A percentile compares a stretch with the other conserved stretches of the same genome.
These are phyloP conservation scores for Hymenotorrendiella dingleyae DNA, from an alignment of 2,329 filamentous ascomycete species.

Conservation along the genomic window DNA sequence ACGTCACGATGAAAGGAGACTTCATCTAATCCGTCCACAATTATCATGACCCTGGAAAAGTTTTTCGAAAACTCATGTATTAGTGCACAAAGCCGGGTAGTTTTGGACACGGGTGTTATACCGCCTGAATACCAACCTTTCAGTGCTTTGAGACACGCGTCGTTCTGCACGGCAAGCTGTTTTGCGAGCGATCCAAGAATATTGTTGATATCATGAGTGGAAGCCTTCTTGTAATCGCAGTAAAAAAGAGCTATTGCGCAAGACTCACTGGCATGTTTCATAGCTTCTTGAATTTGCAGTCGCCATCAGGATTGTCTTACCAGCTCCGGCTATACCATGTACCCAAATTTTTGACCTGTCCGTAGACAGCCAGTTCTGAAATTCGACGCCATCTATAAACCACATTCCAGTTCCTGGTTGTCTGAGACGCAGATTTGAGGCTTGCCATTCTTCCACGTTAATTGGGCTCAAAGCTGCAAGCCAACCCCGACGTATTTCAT, in stretches of 20 bases:
- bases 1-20: conserved; percentile 10
- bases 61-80: conserved; percentile 15
- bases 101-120: no score
- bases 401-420: conserved; percentile 18
- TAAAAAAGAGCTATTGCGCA: conserved; percentile 25
- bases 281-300: neutral
- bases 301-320: conserved; percentile 19
- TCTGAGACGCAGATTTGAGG: conserved; percentile 9
- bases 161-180: conserved; percentile 25
- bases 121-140: conserved; percentile 6
- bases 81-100: no score
- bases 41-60: no score
- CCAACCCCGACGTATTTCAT: no score
- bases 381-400: conserved; percentile 16
- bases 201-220: conserved; percentile 13
- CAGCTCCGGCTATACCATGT: conserved; percentile 19
- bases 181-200: conserved; percentile 24
- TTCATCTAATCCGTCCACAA: conserved; percentile 30
- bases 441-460: conserved; percentile 10
- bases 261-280: neutral
- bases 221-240: conserved; percentile 28
- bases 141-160: conserved; percentile 18
- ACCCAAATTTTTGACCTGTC: conserved; percentile 16
- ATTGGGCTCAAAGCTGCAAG: no score
- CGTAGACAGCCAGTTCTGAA: conserved; percentile 8